These are phyloP conservation scores for Halenospora varia DNA, from an alignment of 495 filamentous ascomycete genomes.

Conservation along the genomic window DNA sequence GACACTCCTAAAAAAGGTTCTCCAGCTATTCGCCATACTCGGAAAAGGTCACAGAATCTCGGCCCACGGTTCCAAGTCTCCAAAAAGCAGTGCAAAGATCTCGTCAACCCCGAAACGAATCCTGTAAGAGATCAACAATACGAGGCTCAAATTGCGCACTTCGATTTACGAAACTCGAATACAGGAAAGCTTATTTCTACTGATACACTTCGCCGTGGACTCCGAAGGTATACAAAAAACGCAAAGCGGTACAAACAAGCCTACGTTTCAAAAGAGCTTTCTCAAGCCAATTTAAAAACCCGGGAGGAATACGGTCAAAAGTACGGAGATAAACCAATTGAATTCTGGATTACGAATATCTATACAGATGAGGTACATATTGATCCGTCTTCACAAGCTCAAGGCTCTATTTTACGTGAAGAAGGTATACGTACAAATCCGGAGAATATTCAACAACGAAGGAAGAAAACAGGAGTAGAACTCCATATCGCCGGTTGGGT, in stretches of 20 bases:
- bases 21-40: not conserved
- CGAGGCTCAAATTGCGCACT: not conserved
- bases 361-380: not conserved
- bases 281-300: not conserved
- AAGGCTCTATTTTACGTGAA: not conserved
- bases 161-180: not conserved
- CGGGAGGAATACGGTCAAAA: not conserved
- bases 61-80: not conserved
- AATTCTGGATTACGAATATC: not conserved
- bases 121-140: not conserved
- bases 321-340: not conserved
- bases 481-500: slow-evolving; percentile 6
- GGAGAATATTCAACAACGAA: slow-evolving; percentile 3
- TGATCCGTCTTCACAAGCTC: not conserved
- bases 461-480: slow-evolving; percentile 5
- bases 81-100: not conserved
- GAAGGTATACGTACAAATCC: not conserved
- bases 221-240: not conserved
- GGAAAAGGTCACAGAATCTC: not conserved
- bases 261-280: not conserved
- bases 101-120: not conserved
- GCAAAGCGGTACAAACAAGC: not conserved
- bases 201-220: not conserved
- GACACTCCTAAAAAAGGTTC: not conserved
- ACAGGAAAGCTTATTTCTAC: not conserved